Evolutionary conservation across 2,329 filamentous ascomycete species (phyloP).

Genomic region (Trichoderma sp.): DNA sequence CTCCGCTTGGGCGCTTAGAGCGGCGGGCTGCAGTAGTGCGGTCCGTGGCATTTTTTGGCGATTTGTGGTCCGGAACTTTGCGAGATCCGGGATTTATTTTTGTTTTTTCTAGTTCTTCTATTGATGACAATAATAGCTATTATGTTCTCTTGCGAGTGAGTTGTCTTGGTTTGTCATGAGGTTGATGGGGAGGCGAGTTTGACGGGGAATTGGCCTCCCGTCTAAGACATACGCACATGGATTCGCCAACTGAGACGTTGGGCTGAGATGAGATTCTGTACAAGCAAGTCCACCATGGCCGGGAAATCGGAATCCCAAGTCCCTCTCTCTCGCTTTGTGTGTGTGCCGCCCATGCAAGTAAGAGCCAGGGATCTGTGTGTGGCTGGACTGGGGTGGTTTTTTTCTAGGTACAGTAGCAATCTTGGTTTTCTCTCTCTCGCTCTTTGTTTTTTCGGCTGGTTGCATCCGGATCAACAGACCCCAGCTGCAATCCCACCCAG

Average conservation of each 20-base stretch:
- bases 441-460: neutral
- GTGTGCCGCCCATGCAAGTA: neutral
- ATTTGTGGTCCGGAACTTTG: neutral
- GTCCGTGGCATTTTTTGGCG: neutral
- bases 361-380: neutral
- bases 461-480: conserved; percentile 16
- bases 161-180: neutral
- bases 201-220: neutral
- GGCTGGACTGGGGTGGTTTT: neutral
- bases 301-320: neutral
- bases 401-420: neutral
- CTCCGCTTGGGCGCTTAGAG: conserved; percentile 31
- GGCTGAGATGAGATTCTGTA: conserved; percentile 1
- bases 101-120: neutral
- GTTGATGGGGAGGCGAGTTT: neutral
- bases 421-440: neutral
- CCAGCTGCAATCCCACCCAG: neutral
- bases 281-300: neutral
- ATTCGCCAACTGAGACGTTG: neutral
- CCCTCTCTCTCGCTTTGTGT: neutral
- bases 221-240: neutral
- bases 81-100: neutral
- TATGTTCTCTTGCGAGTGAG: neutral
- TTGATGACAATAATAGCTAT: neutral
- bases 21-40: conserved; percentile 26